phyloP scores from a whole-genome alignment of 805 yeast genomes.

The Suhomyces prunicola region DNA sequence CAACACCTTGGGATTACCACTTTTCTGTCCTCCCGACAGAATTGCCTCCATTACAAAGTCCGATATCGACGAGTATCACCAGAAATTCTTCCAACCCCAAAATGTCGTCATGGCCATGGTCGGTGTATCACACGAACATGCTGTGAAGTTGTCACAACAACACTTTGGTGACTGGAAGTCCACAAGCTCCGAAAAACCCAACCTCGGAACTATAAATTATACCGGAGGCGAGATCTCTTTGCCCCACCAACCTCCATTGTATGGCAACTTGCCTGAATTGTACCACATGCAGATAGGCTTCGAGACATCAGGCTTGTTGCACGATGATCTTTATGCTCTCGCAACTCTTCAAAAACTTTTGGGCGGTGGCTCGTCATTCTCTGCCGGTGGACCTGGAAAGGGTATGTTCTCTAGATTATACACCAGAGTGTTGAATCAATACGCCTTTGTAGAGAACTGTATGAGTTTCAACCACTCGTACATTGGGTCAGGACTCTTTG shows the following conservation, averaged over 20 bases:
- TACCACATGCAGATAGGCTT: conserved; percentile 84
- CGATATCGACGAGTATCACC: conserved; percentile 59
- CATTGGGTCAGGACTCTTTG: conserved; percentile 87
- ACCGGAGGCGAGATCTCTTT: conserved; percentile 48
- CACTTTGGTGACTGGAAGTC: conserved; percentile 60
- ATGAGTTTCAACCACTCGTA: conserved; percentile 86
- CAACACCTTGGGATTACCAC: conserved; percentile 80
- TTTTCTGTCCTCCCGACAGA: conserved; percentile 73
- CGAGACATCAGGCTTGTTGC: conserved; percentile 79
- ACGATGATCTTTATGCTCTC: conserved; percentile 84
- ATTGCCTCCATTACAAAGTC: conserved; percentile 52
- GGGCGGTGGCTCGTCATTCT: conserved; percentile 97
- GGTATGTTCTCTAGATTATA: conserved; percentile 96
- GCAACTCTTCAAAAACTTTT: conserved; percentile 86
- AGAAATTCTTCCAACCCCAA: conserved; percentile 70
- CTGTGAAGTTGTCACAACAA: conserved; percentile 58
- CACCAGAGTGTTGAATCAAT: conserved; percentile 86
- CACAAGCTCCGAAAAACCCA: conserved; percentile 12
- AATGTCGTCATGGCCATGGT: conserved; percentile 82
- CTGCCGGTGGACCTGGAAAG: conserved; percentile 99
- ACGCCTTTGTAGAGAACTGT: conserved; percentile 88
- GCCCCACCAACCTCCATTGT: conserved; percentile 40
- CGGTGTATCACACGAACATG: conserved; percentile 72
- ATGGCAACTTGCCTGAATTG: conserved; percentile 64
- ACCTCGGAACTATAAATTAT: conserved; percentile 57